Conservation (phyloP, 164 flowering plant species). For the Berberis vulgaris region DNA sequence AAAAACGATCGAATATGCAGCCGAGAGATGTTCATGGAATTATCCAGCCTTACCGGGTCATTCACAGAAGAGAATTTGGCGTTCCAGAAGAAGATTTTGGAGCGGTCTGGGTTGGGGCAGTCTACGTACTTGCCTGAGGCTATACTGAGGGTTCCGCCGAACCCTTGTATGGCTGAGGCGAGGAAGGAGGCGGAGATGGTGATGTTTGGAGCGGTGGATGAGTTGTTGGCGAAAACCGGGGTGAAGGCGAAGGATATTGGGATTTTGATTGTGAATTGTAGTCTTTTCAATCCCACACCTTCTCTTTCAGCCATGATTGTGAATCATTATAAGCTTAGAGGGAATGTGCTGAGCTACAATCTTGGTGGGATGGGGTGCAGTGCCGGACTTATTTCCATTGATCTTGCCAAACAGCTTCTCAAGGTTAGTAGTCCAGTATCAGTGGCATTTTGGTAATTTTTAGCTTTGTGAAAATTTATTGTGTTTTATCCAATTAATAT, state of each 20-base stretch:
- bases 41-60: conserved; percentile 25
- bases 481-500: too few species aligned
- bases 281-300: conserved; percentile 73
- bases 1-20: conserved; percentile 24
- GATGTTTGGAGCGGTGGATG: conserved; percentile 75
- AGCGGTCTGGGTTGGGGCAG: conserved; percentile 72
- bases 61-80: conserved; percentile 50
- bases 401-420: conserved; percentile 71
- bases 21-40: conserved; percentile 45
- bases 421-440: conserved; percentile 34
- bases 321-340: conserved; percentile 73
- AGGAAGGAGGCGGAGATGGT: conserved; percentile 71
- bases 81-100: conserved; percentile 60
- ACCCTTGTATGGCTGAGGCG: conserved; percentile 70
- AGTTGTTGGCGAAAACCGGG: conserved; percentile 52
- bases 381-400: conserved; percentile 79
- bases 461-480: not conserved
- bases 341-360: conserved; percentile 56
- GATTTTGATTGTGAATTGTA: conserved; percentile 67
- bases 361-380: conserved; percentile 95
- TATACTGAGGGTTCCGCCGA: conserved; percentile 40
- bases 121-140: conserved; percentile 62
- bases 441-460: not conserved
- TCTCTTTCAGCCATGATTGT: conserved; percentile 72
- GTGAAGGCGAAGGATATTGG: conserved; percentile 75